A percentile compares a stretch with the other conserved stretches of the same genome.
Evolutionary conservation across 805 yeast species (phyloP).

Genomic region (Hyphopichia homilentoma): DNA sequence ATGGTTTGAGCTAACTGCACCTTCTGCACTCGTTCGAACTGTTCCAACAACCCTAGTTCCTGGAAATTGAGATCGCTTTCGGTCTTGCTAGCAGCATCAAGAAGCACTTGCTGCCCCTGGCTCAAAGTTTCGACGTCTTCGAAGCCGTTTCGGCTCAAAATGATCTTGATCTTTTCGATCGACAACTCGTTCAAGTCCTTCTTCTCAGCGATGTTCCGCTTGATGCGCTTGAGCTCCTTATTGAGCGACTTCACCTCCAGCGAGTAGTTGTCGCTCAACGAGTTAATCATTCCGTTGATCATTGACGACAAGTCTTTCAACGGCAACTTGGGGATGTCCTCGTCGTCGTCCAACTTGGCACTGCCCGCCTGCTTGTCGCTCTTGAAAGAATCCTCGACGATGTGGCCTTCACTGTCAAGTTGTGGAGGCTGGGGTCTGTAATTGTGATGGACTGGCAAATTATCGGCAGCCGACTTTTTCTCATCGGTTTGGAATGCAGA

Average conservation of each 20-base stretch:
- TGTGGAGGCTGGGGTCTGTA: conserved; percentile 32
- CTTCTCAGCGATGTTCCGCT: conserved; percentile 47
- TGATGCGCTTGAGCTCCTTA: conserved; percentile 16
- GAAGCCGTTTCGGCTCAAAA: conserved; percentile 26
- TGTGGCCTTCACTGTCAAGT: conserved; percentile 27
- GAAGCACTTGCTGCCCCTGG: conserved; percentile 22
- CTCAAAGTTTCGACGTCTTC: conserved; percentile 19
- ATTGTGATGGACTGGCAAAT: conserved; percentile 8
- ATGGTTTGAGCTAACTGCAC: conserved; percentile 42
- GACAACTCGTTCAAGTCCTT: conserved; percentile 39
- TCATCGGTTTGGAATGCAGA: too few relatives aligned
- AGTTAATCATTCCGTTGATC: conserved; percentile 40
- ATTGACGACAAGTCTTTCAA: conserved; percentile 32
- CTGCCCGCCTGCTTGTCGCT: conserved; percentile 10
- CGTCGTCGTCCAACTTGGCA: conserved; percentile 14
- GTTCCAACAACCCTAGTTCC: conserved; percentile 20
- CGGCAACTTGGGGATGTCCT: conserved; percentile 16
- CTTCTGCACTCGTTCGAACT: conserved; percentile 41
- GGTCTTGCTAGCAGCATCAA: conserved; percentile 11
- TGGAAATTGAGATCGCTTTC: conserved; percentile 11
- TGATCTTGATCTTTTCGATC: conserved; percentile 21
- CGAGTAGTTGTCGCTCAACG: conserved; percentile 55
- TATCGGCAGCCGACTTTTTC: conserved; percentile 2
- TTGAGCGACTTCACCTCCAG: conserved; percentile 41
- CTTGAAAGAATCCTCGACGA: conserved; percentile 9